Base-by-base conservation (phyloP, 176 grass and related monocot genomes). In the Poa pratensis region DNA sequence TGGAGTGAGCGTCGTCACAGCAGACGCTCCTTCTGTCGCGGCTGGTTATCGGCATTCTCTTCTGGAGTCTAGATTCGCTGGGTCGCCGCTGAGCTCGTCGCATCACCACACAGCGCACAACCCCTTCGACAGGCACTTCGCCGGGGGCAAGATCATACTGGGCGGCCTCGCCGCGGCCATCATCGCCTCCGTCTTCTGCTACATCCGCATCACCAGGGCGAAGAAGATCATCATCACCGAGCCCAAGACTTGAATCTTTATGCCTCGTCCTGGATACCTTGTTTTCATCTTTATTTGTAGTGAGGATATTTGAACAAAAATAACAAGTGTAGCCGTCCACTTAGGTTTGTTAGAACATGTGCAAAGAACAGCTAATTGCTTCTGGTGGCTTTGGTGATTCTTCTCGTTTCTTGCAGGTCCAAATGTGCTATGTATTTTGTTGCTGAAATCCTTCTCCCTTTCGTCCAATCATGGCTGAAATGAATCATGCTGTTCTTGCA, bases 141-240 rank as follows among this genome's bases (percentile, higher is more conserved):
- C 96, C 14, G 91, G 93, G 26, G 91, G 90, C 59, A 92, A 95
- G 81, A 73, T 95, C 54, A 95, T 95, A 18, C 62, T 98, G 14
- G 89, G 83, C 2, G 96, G 90, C 3, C 80, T 98, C 30, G 85
- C 89, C 0, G 85, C 78, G 5, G 87, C 96, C 5, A 76, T 98
- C 73, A 30, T 98, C 48, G 77, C 82, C 28, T 61, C 91, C 0
- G 88, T 95, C 28, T 87, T 98, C 58, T 94, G 73, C 88, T 98
- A 98, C 84, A 92, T 98, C 79, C 89, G 96, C 24, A 91, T 98
- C 75, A 98, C 96, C 3, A 94, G 86, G 87, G 82, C 76, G 19
- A 95, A 92, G 78, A 91, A 70, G 72, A 75, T 32, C 19, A 23
- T 32, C 19, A 23, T 37, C 2, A 42, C 39, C 39, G 93, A 92